Base-by-base conservation (phyloP, 805 yeast species). In the Kodamaea neixiangensis region DNA sequence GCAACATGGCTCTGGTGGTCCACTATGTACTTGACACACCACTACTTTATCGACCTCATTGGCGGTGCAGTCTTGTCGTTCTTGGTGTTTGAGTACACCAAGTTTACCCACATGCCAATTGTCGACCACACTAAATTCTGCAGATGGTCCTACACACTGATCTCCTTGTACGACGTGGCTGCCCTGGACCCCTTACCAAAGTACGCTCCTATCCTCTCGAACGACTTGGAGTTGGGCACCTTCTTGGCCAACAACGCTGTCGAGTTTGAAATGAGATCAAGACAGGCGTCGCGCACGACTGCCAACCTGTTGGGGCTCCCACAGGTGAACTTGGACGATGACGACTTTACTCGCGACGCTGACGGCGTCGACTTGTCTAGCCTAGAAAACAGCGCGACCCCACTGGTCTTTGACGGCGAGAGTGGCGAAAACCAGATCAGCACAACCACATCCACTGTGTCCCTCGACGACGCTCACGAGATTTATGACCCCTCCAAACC, bases 1-100 rank as follows among this genome's bases (percentile, higher is more conserved):
- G 94, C 90, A n/a, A 72, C 83, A 55, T 90, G 96, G 96, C 78
- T 94, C 58, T 93, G 98, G 98, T 94, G 97, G 96, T 81, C 94
- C 46, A 94, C 98, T 13, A 93, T 93, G 99, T 93, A 93, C 68
- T 78, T 93, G 62, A 93, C 97, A 0, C 99, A 93, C 69, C 99
- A 93, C 71, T 93, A 93, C 67, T 94, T 94, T 63, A 83, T 93
- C 53, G 98, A 93, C 66, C 80, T 93, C 48, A 89, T 89, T 62
- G 93, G 89, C n/a, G 99, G 99, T 18, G 93, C 97, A 1, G 79
- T 83, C n/a, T 75, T 94, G 50, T 83, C 96, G 0, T 78, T 85
- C 53, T 66, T 80, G 13, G 84, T 88, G 29, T 92, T 89, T 68
- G 77, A 80, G 54, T 79, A 84, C 58, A 83, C 89, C 48, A 85